These are phyloP conservation scores for Enterocytospora artemiae DNA, from an alignment of 371 early-diverging fungal genomes.

Conservation along the genomic window DNA sequence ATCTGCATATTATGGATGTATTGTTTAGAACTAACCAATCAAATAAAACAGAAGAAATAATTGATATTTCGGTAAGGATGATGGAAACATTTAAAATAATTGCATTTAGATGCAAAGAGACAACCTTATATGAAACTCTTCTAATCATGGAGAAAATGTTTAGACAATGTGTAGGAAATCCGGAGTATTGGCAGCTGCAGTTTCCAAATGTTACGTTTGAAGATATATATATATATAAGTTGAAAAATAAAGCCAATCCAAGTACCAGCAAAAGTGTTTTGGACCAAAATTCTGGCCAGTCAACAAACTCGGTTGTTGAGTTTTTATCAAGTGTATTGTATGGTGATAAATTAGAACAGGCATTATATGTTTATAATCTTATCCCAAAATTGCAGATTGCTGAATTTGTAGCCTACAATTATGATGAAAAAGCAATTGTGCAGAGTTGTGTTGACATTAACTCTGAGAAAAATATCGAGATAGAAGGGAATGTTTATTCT, in stretches of 20 bases:
- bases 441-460: neutral
- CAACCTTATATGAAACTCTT: neutral
- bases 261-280: no score
- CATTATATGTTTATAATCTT: neutral
- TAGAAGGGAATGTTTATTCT: neutral
- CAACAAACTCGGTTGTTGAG: neutral
- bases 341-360: neutral
- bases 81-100: neutral
- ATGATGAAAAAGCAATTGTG: no score
- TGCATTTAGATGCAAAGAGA: neutral
- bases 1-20: neutral
- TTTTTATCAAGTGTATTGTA: neutral
- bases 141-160: constrained; percentile 29
- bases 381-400: neutral
- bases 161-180: constrained; percentile 48
- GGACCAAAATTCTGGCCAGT: neutral
- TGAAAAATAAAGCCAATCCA: no score
- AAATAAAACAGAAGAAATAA: neutral
- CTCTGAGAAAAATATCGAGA: neutral
- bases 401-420: neutral
- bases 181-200: constrained; percentile 49
- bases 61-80: neutral
- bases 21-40: constrained; percentile 1
- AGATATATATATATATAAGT: no score
- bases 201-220: no score